Evolutionary conservation across 495 filamentous ascomycete genomes (phyloP), one percentile per base, ranked within the genome.

Genomic region (Penicillium parvum): DNA sequence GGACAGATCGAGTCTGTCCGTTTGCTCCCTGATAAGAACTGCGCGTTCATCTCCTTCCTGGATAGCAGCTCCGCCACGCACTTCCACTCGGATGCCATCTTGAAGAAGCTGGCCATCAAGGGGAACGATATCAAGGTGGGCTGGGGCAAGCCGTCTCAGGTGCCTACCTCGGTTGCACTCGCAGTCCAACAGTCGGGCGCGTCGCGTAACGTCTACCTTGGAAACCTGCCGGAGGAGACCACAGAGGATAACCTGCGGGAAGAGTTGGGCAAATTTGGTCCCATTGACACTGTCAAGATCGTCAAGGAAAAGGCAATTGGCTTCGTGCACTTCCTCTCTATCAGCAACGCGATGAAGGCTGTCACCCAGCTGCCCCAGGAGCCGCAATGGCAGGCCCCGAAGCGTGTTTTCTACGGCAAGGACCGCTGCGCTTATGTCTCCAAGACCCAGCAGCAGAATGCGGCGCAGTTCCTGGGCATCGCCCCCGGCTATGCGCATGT

Each of bases 71-170:
- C 94, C 19, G 92, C 92, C 33, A 96, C 90, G 16, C 92, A 98
- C 64, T 98, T 98, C 70, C 92, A 98, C 72, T 98, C 92, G 19
- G 92, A 98, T 75, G 92, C 92, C 43, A 97, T 98, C 58, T 79
- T 98, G 76, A 98, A 98, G 76, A 97, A 97, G 71, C 79, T 98
- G 54, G 86, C 91, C 45, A 92, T 98, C 69, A 86, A 90, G 61
- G 94, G 94, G 15, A 92, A 97, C 65, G 92, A 98, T 65, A 96
- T 98, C 75, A 98, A 98, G 77, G 86, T 98, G 52, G 92, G 92
- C 50, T 98, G 92, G 92, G 92, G 92, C 19, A 98, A 98, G 64
- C 91, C 92, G 9, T 96, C 94, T 7, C 94, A 95, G 70, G 94
- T 98, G 4, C 92, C 92, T 3, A 96, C 92, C 2, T 97, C 94